Percentiles rank a stretch among this genome's conserved stretches.
phyloP scores from a whole-genome alignment of 2,329 filamentous ascomycete genomes.

The Teratosphaeria viscida region DNA sequence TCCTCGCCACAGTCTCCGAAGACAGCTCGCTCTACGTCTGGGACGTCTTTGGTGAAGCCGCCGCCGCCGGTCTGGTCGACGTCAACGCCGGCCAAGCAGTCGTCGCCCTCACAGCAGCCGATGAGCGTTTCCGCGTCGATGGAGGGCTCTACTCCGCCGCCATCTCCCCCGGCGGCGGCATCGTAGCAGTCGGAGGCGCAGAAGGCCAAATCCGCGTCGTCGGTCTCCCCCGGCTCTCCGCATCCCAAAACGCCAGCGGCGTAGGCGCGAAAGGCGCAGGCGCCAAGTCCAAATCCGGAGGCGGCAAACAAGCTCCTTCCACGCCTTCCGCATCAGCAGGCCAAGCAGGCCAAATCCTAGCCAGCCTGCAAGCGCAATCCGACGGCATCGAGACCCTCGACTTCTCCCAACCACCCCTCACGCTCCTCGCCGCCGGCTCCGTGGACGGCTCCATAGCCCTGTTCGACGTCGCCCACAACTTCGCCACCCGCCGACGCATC shows the following conservation, averaged over 20 bases:
- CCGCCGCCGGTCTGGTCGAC: conserved; percentile 50
- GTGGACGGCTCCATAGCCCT: conserved; percentile 65
- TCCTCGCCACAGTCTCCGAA: conserved; percentile 82
- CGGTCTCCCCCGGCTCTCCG: conserved; percentile 58
- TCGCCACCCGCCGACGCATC: conserved; percentile 76
- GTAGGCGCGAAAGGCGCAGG: conserved; percentile 34
- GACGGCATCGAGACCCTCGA: conserved; percentile 70
- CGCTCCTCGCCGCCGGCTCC: conserved; percentile 51
- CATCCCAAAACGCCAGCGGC: conserved; percentile 20
- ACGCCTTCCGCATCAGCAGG: conserved; percentile 29
- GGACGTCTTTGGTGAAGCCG: conserved; percentile 76
- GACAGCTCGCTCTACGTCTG: conserved; percentile 84
- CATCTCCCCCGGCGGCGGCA: conserved; percentile 65
- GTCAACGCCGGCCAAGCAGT: conserved; percentile 48
- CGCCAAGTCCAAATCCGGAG: conserved; percentile 39
- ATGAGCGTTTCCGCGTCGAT: conserved; percentile 85
- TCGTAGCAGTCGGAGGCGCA: conserved; percentile 79
- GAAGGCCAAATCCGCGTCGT: conserved; percentile 78
- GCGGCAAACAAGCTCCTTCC: conserved; percentile 32
- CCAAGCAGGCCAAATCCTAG: conserved; percentile 64
- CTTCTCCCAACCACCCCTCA: conserved; percentile 51
- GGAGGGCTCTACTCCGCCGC: conserved; percentile 85
- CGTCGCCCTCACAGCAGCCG: conserved; percentile 64
- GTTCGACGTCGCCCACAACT: conserved; percentile 77
- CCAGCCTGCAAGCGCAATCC: conserved; percentile 67